Evolutionary conservation across 352 stramenopile genomes (phyloP).

Genomic region (Phytophthora boehmeriae): DNA sequence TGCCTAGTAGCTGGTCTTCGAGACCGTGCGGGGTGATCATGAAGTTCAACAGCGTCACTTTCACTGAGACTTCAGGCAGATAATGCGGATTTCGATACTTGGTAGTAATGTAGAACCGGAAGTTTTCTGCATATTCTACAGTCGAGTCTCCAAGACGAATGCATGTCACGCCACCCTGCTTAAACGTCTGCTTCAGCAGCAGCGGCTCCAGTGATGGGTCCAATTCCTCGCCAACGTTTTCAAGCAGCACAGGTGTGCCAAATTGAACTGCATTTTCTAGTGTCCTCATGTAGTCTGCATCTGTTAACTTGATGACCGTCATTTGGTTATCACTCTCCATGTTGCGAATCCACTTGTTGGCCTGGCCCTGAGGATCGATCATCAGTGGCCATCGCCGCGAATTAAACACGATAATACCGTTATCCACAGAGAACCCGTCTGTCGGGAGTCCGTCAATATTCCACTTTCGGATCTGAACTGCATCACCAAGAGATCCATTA

Average conservation of each 20-base stretch:
- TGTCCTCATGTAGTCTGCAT: constrained; percentile 92
- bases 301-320: constrained; percentile 94
- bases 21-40: constrained; percentile 95
- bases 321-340: constrained; percentile 92
- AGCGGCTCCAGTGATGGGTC: constrained; percentile 93
- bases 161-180: constrained; percentile 91
- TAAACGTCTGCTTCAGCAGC: constrained; percentile 95
- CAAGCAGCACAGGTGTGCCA: constrained; percentile 90
- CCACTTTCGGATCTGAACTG: constrained; percentile 93
- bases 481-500: constrained; percentile 89
- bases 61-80: constrained; percentile 92
- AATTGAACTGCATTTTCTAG: constrained; percentile 95
- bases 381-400: constrained; percentile 94
- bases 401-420: constrained; percentile 95
- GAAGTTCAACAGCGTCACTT: constrained; percentile 95
- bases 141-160: constrained; percentile 94
- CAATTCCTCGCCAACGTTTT: constrained; percentile 93
- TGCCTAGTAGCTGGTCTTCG: constrained; percentile 92
- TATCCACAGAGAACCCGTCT: constrained; percentile 94
- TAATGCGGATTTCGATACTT: constrained; percentile 95
- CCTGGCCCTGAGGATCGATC: constrained; percentile 95
- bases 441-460: constrained; percentile 95
- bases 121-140: constrained; percentile 92
- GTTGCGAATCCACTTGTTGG: constrained; percentile 96
- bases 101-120: constrained; percentile 95